Base-by-base conservation (phyloP, 768 basidiomycete genomes). In the Austroboletus festivus region DNA sequence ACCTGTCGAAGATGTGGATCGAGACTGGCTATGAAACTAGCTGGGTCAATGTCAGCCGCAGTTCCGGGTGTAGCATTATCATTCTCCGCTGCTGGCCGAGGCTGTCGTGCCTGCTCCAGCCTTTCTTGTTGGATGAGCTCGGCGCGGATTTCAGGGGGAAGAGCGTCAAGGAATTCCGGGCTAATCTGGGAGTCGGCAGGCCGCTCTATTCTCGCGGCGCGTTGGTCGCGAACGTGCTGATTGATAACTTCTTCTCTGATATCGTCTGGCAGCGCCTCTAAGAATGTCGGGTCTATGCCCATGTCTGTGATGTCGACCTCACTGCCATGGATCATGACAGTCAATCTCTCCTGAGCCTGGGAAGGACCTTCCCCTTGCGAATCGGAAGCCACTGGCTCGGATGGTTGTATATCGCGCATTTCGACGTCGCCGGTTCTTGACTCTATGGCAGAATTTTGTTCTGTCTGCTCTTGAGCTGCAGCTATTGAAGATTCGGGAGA, bases 211-310 rank as follows among this genome's bases (percentile, higher is more conserved):
- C 83, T 76, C 4, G 91, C 83, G 11, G 89, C 83, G 34, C 86
- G 84, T 51, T 86, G 90, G 58, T 98, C 96, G 9, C 93, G 85
- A 57, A 97, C 84, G 62, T 99, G 95, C 62, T 99, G 96, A 59
- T 94, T 93, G 45, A 99, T 77, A 30, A 99, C 93, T 63, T 99
- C 96, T 63, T 96, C 95, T 43, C 96, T 83, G 87, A 99, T 98
- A 56, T 98, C 95, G 62, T 99, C 96, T 0, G 96, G 96, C 9
- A 99, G 72, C 21, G 96, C 96, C 70, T 97, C 93, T 48, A 99
- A 73, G 79, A 99, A 99, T 5, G 92, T 93, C 2, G 94, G 92
- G 64, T 99, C 96, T 61, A 99, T 97, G 5, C 96, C 96, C 31
- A 93, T 95, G 59, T 98, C 93, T 3, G 96, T 99, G 64, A 99